Evolutionary conservation across 495 filamentous ascomycete genomes (phyloP), one percentile per base, ranked within the genome.

Genomic region (Aspergillus bertholletiae): DNA sequence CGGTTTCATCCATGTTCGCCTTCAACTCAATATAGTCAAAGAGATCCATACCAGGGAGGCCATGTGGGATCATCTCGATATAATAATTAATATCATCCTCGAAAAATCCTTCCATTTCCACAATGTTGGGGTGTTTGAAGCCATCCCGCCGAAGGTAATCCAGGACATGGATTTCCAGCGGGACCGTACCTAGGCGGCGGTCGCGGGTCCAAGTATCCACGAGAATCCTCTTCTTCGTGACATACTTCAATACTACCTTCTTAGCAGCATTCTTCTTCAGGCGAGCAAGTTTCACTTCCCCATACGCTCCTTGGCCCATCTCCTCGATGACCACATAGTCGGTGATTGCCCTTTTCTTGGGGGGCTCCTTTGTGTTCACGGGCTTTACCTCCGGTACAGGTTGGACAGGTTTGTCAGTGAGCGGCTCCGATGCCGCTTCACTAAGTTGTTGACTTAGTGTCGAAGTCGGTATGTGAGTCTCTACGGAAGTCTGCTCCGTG

Each of bases 141-240:
- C 89, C 92, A 58, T 96, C 91, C 5, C 88, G 80, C 27, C 91
- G 85, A 1, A 99, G 84, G 65, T 92, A 99, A 67, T 99, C 90
- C 9, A 99, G 78, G 40, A 97, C 94, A 61, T 99, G 94, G 58
- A 99, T 97, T 71, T 99, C 94, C 52, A 99, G 76, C 1, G 94
- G 94, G 3, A 99, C 94, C 0, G 94, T 99, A n/a, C 94, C 94
- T 5, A 99, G 83, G 26, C 88, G 82, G 27, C 94, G 84, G 71
- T 99, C 94, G 39, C 95, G 85, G 28, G 93, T 97, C 94, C 94
- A 99, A 0, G 94, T 99, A 72, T 99, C 94, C 47, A 99, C 95
- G 18, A 99, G 80, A 67, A 99, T 99, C 30, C 93, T 86, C 57
- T 88, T 85, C 68, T 99, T 99, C 1, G 95, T 97, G 39, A 99